Conservation (phyloP, 1,139 yeast genomes). For the Taphrina pruni region DNA sequence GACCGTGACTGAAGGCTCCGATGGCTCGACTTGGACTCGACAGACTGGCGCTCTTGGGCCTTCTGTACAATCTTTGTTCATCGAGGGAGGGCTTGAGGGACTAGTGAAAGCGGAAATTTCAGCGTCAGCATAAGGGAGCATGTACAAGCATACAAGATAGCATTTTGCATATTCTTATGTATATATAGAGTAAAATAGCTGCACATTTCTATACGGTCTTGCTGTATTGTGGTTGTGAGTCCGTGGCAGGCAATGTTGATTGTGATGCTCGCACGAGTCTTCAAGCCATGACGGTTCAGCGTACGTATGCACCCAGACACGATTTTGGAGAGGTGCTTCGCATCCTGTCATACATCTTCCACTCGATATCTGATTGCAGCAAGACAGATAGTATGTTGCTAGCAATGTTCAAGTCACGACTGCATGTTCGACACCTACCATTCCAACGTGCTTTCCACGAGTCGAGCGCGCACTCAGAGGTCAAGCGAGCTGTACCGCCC, state of each 20-base stretch:
- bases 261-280: too few species aligned
- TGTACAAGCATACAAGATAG: neutral
- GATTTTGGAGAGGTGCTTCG: too few species aligned
- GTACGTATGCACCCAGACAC: too few species aligned
- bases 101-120: conserved; percentile 74
- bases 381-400: too few species aligned
- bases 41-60: conserved; percentile 96
- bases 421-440: too few species aligned
- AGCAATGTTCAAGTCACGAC: too few species aligned
- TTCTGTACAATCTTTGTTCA: conserved; percentile 92
- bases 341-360: too few species aligned
- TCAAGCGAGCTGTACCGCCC: neutral
- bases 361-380: too few species aligned
- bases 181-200: neutral
- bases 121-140: conserved; percentile 19
- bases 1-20: conserved; percentile 70
- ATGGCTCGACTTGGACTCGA: conserved; percentile 65
- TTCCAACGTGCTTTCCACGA: neutral
- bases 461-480: neutral
- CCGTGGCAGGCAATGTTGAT: too few species aligned
- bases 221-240: too few species aligned
- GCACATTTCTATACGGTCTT: too few species aligned
- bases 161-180: conserved; percentile 3
- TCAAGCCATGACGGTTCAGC: too few species aligned
- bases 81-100: conserved; percentile 96